Evolutionary conservation across 1,284 basidiomycete species (phyloP).

Genomic region (Apiotrichum porosum): DNA sequence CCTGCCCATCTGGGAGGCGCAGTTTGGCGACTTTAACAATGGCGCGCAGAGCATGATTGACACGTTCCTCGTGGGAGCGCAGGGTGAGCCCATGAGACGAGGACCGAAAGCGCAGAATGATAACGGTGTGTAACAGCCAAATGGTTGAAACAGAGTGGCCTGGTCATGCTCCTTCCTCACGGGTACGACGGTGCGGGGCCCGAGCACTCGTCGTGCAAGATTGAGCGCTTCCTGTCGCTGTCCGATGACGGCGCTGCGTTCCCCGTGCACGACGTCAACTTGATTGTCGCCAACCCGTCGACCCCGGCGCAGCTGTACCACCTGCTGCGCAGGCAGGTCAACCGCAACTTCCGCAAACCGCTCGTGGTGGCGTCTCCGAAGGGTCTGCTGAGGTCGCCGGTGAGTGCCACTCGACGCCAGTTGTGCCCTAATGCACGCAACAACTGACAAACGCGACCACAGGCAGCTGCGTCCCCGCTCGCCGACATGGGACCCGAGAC

Average conservation of each 20-base stretch:
- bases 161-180: constrained; percentile 79
- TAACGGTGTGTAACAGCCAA: constrained; percentile 71
- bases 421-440: too few species aligned
- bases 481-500: constrained; percentile 61
- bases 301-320: constrained; percentile 88
- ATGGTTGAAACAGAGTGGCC: constrained; percentile 87
- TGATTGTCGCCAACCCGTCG: constrained; percentile 77
- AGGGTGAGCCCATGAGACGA: constrained; percentile 58
- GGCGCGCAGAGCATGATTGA: constrained; percentile 84
- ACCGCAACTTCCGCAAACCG: constrained; percentile 77
- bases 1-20: constrained; percentile 84
- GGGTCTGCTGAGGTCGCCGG: constrained; percentile 68
- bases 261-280: constrained; percentile 58
- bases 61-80: constrained; percentile 73
- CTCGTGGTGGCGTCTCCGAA: constrained; percentile 78
- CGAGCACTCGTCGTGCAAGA: constrained; percentile 78
- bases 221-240: constrained; percentile 75
- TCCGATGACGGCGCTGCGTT: constrained; percentile 37
- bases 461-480: constrained; percentile 71
- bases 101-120: too few species aligned
- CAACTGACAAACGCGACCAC: constrained; percentile 7
- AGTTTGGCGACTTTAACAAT: constrained; percentile 84
- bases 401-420: too few species aligned
- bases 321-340: constrained; percentile 72
- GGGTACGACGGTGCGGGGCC: constrained; percentile 85